Conservation (phyloP, 2,329 filamentous ascomycete genomes). For the Pyrenochaeta sp. region DNA sequence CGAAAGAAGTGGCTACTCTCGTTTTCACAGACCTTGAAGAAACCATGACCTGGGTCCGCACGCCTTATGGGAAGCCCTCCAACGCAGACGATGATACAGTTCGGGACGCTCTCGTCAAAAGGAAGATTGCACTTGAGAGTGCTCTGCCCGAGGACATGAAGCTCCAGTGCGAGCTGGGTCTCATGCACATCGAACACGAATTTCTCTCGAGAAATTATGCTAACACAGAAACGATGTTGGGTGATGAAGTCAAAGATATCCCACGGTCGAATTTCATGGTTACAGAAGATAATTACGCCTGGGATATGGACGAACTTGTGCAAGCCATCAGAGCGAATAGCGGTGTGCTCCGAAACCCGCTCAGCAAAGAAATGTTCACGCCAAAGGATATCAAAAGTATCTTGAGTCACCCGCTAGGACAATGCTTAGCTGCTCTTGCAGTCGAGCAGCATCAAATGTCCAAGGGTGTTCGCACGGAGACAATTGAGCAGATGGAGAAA, state of each 20-base stretch:
- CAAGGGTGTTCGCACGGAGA: conserved; percentile 40
- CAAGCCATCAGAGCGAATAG: conserved; percentile 40
- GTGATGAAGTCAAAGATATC: conserved; percentile 41
- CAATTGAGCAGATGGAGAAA: conserved; percentile 40
- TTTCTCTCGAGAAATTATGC: conserved; percentile 41
- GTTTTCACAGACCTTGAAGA: conserved; percentile 36
- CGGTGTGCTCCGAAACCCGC: conserved; percentile 43
- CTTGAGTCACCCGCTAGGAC: conserved; percentile 33
- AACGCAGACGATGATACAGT: conserved; percentile 23
- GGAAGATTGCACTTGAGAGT: conserved; percentile 29
- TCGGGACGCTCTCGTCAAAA: conserved; percentile 39
- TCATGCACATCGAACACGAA: conserved; percentile 49
- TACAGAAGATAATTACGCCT: conserved; percentile 51
- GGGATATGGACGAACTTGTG: conserved; percentile 48
- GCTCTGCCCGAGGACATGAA: conserved; percentile 34
- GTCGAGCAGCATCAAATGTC: conserved; percentile 42
- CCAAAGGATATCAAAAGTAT: conserved; percentile 43
- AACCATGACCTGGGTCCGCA: conserved; percentile 29
- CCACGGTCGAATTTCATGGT: conserved; percentile 44
- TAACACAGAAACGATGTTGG: conserved; percentile 47
- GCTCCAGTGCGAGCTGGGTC: conserved; percentile 34
- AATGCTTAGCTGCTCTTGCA: conserved; percentile 34
- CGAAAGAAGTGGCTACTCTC: conserved; percentile 27
- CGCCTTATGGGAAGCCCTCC: conserved; percentile 18
- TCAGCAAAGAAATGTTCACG: conserved; percentile 46